These are phyloP conservation scores for Colletotrichum chlorophyti DNA, from an alignment of 2,329 filamentous ascomycete species.

Conservation along the genomic window DNA sequence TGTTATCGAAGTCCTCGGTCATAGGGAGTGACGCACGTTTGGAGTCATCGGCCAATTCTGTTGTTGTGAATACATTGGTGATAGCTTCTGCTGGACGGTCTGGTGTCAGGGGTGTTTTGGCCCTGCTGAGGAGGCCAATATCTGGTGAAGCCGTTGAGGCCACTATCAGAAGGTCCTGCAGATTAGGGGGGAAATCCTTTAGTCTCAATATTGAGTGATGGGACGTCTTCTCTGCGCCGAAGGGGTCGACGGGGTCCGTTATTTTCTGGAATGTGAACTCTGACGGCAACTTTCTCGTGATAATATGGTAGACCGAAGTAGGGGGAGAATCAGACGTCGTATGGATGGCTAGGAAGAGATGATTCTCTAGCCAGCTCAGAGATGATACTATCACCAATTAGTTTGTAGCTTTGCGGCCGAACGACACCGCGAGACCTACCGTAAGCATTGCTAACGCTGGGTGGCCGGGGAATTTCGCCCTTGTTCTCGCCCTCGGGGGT, in stretches of 20 bases:
- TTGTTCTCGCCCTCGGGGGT: constrained; percentile 80
- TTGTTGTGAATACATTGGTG: constrained; percentile 75
- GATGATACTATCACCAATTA: constrained; percentile 68
- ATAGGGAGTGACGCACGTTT: constrained; percentile 79
- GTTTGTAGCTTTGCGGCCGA: constrained; percentile 25
- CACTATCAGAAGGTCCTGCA: constrained; percentile 83
- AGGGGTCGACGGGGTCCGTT: constrained; percentile 76
- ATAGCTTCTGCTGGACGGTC: constrained; percentile 66
- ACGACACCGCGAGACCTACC: constrained; percentile 55
- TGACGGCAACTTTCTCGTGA: constrained; percentile 68
- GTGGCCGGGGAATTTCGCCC: constrained; percentile 79
- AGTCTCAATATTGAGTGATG: constrained; percentile 82
- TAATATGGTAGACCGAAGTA: constrained; percentile 78
- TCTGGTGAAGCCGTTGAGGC: constrained; percentile 82
- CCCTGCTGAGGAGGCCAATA: constrained; percentile 78
- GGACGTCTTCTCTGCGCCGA: constrained; percentile 69
- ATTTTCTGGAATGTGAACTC: constrained; percentile 78
- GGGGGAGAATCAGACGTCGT: constrained; percentile 67
- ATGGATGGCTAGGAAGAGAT: constrained; percentile 83
- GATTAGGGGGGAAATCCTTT: constrained; percentile 78
- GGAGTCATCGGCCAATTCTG: constrained; percentile 75
- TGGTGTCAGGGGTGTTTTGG: constrained; percentile 70
- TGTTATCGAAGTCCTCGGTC: constrained; percentile 71
- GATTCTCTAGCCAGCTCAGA: constrained; percentile 86
- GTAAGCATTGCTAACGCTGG: constrained; percentile 70